These are phyloP conservation scores for Nitzschia inconspicua DNA, from an alignment of 108 stramenopile species.

Conservation along the genomic window DNA sequence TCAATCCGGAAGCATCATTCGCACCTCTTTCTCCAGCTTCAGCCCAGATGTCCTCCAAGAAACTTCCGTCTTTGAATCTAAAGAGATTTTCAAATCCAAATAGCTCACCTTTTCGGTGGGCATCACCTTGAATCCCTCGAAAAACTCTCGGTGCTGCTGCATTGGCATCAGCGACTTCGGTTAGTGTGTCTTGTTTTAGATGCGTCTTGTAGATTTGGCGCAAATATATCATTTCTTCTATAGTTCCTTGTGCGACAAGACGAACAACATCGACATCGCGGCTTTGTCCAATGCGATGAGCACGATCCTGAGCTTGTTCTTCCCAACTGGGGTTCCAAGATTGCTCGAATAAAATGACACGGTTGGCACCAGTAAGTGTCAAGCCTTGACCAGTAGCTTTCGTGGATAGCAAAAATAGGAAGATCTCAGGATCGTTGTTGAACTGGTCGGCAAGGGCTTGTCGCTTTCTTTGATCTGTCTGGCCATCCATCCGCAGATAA, in stretches of 20 bases:
- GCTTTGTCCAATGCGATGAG: constrained; percentile 89
- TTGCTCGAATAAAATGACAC: constrained; percentile 20
- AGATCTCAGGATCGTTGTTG: constrained; percentile 60
- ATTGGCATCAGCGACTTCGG: background rate
- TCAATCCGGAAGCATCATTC: constrained; percentile 13
- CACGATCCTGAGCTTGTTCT: constrained; percentile 80
- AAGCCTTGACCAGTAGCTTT: constrained; percentile 63
- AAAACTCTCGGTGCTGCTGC: constrained; percentile 49
- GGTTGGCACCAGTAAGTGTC: constrained; percentile 68
- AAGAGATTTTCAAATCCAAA: constrained; percentile 84
- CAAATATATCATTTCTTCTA: constrained; percentile 92
- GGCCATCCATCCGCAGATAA: constrained; percentile 87
- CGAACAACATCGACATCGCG: constrained; percentile 80
- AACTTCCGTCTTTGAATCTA: constrained; percentile 74
- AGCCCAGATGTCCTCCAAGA: constrained; percentile 65
- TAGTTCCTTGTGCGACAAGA: constrained; percentile 84
- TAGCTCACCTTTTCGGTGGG: constrained; percentile 72
- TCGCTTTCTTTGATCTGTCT: constrained; percentile 58
- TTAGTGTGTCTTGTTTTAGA: constrained; percentile 75
- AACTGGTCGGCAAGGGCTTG: constrained; percentile 66
- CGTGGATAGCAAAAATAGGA: constrained; percentile 82
- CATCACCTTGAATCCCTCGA: constrained; percentile 64
- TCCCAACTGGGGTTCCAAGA: constrained; percentile 85
- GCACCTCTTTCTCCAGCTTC: constrained; percentile 5
- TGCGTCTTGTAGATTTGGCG: constrained; percentile 94